A percentile compares a stretch with the other conserved stretches of the same genome.
These are phyloP conservation scores for Colletotrichum ledebouriae DNA, from an alignment of 2,329 filamentous ascomycete genomes.

Conservation along the genomic window DNA sequence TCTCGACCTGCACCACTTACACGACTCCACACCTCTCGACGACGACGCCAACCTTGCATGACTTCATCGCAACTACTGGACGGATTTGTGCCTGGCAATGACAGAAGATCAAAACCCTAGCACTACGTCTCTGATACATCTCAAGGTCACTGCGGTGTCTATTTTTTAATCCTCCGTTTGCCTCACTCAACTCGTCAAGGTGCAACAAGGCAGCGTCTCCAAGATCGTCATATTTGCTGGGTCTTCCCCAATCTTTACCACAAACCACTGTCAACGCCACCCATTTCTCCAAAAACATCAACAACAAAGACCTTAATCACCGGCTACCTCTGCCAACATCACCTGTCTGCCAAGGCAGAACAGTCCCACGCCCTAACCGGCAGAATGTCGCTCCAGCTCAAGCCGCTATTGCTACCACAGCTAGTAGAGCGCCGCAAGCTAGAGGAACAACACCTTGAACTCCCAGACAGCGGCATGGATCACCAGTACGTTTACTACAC, in stretches of 20 bases:
- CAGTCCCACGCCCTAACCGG: constrained; percentile 19
- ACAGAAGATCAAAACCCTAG: constrained; percentile 24
- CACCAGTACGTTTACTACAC: constrained; percentile 59
- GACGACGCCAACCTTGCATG: constrained; percentile 34
- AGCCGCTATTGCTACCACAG: constrained; percentile 67
- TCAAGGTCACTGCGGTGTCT: constrained; percentile 23
- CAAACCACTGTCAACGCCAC: constrained; percentile 11
- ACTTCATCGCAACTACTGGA: constrained; percentile 18
- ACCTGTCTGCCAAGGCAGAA: constrained; percentile 13
- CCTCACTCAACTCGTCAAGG: constrained; percentile 27
- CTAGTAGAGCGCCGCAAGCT: constrained; percentile 63
- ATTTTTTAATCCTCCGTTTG: constrained; percentile 19
- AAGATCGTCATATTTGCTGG: constrained; percentile 23
- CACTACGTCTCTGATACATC: constrained; percentile 7
- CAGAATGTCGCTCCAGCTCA: constrained; percentile 63
- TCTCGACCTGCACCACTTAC: neutral
- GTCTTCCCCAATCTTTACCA: constrained; percentile 19
- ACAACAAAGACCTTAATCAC: constrained; percentile 3
- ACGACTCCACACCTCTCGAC: constrained; percentile 21
- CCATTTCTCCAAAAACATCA: constrained; percentile 5
- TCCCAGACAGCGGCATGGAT: constrained; percentile 51
- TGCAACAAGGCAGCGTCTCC: constrained; percentile 14
- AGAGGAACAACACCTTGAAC: constrained; percentile 49
- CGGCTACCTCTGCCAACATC: neutral
- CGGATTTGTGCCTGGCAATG: constrained; percentile 32